phyloP scores from a whole-genome alignment of 1,284 basidiomycete species.

The Microbotryomycetes sp. region DNA sequence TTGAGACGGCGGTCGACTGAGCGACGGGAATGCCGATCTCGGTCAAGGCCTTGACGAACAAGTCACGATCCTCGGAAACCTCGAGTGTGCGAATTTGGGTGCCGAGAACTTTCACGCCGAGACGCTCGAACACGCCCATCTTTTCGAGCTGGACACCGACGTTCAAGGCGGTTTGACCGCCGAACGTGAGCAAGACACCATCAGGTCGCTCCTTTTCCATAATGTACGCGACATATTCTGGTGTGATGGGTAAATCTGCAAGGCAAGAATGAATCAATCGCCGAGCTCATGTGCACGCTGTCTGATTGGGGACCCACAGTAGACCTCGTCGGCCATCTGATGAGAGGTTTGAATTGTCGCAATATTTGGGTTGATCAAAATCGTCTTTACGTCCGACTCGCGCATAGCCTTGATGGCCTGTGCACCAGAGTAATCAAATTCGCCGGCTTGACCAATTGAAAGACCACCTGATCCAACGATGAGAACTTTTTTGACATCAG shows the following conservation, averaged over 20 bases:
- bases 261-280: fast-evolving
- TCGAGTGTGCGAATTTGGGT: constrained; percentile 92
- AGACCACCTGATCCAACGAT: constrained; percentile 96
- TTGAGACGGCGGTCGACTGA: constrained; percentile 94
- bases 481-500: constrained; percentile 90
- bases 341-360: constrained; percentile 91
- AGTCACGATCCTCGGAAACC: constrained; percentile 92
- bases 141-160: constrained; percentile 95
- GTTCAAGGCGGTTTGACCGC: constrained; percentile 95
- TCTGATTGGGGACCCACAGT: constrained; percentile 49
- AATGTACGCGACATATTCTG: constrained; percentile 97
- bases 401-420: constrained; percentile 97
- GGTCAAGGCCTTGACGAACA: constrained; percentile 95
- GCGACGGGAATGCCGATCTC: constrained; percentile 98
- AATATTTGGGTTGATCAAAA: constrained; percentile 96
- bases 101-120: constrained; percentile 91
- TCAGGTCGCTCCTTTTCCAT: constrained; percentile 97
- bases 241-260: constrained; percentile 76
- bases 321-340: constrained; percentile 90
- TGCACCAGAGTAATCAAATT: constrained; percentile 99
- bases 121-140: constrained; percentile 93
- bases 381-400: constrained; percentile 90
- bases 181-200: constrained; percentile 94
- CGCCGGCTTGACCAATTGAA: constrained; percentile 96
- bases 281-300: neutral